phyloP scores from a whole-genome alignment of 75 land plant genomes.

The Gnetum montanum region DNA sequence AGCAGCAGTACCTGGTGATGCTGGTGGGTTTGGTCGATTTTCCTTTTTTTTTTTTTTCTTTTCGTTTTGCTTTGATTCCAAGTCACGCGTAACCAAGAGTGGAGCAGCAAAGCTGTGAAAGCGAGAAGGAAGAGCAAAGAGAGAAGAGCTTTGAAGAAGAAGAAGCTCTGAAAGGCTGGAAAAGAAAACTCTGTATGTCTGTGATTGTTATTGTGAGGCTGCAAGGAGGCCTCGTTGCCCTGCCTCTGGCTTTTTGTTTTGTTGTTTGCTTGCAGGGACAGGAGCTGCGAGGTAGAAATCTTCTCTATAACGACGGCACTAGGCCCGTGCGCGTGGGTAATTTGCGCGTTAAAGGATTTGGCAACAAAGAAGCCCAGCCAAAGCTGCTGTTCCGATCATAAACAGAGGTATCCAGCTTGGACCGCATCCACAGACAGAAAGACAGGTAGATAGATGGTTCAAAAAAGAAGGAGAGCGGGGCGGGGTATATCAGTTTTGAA shows the following conservation, averaged over 20 bases:
- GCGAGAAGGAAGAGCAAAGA: neutral
- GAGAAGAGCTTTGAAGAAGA: neutral
- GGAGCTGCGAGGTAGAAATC: no score
- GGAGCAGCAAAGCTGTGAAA: no score
- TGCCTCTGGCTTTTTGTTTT: no score
- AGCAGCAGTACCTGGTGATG: no score
- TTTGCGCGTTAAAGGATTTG: no score
- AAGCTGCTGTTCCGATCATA: slow-evolving; percentile 8
- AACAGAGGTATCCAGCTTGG: slow-evolving; percentile 9
- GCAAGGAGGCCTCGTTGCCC: no score
- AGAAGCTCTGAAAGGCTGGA: neutral
- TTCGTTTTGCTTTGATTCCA: slow-evolving; percentile 10
- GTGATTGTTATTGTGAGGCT: neutral
- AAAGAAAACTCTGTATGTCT: neutral
- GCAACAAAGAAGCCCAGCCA: slow-evolving; percentile 1
- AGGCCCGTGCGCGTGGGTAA: no score
- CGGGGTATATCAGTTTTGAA: no score
- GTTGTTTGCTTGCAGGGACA: no score
- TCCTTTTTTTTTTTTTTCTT: neutral
- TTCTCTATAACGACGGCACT: no score
- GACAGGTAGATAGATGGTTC: no score
- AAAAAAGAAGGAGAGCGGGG: no score
- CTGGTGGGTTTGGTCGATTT: neutral
- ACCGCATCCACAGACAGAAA: slow-evolving; percentile 10
- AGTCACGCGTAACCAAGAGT: slow-evolving; percentile 6